Evolutionary conservation across 345 rosid species (phyloP).

Genomic region (Euphorbia pulcherrima): DNA sequence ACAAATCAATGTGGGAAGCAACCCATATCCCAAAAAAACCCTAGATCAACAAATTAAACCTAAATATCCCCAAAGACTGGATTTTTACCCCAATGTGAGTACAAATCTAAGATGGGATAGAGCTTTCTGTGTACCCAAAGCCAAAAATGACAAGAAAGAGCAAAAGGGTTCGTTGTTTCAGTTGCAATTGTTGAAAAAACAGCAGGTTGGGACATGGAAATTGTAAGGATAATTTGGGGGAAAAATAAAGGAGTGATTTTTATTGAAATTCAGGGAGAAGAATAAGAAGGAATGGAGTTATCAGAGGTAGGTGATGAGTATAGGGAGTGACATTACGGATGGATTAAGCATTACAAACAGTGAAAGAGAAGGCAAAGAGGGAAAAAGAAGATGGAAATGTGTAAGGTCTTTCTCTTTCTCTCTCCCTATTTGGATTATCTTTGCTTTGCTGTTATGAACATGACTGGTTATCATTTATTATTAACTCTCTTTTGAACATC

Average conservation of each 20-base stretch:
- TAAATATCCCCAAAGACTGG: slow-evolving; percentile 31
- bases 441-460: slow-evolving; percentile 10
- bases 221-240: slow-evolving; percentile 13
- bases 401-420: slow-evolving; percentile 6
- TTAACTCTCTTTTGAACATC: neutral
- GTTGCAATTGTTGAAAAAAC: neutral
- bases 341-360: slow-evolving; percentile 8
- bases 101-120: slow-evolving; percentile 63
- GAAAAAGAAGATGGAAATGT: slow-evolving; percentile 10
- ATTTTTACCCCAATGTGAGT: slow-evolving; percentile 30
- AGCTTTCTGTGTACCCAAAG: slow-evolving; percentile 50
- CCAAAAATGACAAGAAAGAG: slow-evolving; percentile 35
- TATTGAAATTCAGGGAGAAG: slow-evolving; percentile 17
- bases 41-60: slow-evolving; percentile 25
- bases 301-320: slow-evolving; percentile 73
- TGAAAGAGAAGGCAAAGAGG: slow-evolving; percentile 10
- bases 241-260: neutral
- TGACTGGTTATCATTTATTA: slow-evolving; percentile 6
- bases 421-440: neutral
- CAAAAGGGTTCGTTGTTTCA: slow-evolving; percentile 18
- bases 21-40: slow-evolving; percentile 15
- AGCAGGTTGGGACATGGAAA: slow-evolving; percentile 24
- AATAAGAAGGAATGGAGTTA: slow-evolving; percentile 59
- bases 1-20: slow-evolving; percentile 3
- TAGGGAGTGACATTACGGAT: slow-evolving; percentile 19